Conservation (phyloP, 331 rosid genomes). For the Saraca asoca region DNA sequence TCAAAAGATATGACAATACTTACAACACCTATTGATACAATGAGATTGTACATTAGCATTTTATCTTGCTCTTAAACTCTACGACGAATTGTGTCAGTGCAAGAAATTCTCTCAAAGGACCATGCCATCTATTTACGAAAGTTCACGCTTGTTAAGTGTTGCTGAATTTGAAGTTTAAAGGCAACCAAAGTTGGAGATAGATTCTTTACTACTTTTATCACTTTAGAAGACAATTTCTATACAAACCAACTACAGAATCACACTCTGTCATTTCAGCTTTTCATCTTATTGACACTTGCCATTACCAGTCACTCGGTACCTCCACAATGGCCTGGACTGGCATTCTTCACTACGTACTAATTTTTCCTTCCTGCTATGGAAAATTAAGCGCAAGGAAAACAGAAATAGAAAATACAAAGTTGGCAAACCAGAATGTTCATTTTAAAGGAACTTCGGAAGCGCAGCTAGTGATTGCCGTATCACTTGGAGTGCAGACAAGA, state of each 20-base stretch:
- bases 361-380: constrained; percentile 30
- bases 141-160: too few species aligned
- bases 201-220: constrained; percentile 30
- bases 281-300: constrained; percentile 56
- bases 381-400: constrained; percentile 25
- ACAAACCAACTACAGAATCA: constrained; percentile 51
- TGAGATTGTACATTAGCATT: too few species aligned
- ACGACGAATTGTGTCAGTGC: too few species aligned
- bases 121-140: too few species aligned
- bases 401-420: constrained; percentile 13
- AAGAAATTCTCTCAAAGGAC: too few species aligned
- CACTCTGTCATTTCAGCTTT: constrained; percentile 33
- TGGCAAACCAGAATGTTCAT: constrained; percentile 37
- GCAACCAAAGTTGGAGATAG: constrained; percentile 8
- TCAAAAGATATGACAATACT: too few species aligned
- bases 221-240: constrained; percentile 39
- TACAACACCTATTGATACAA: too few species aligned
- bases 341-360: constrained; percentile 52
- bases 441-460: constrained; percentile 78
- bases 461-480: constrained; percentile 52
- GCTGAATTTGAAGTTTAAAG: constrained; percentile 2
- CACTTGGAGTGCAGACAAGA: constrained; percentile 71
- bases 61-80: too few species aligned
- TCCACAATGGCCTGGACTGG: constrained; percentile 90
- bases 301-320: constrained; percentile 85